Evolutionary conservation across 2,329 filamentous ascomycete genomes (phyloP).

Genomic region (Aspergillus novoparasiticus): DNA sequence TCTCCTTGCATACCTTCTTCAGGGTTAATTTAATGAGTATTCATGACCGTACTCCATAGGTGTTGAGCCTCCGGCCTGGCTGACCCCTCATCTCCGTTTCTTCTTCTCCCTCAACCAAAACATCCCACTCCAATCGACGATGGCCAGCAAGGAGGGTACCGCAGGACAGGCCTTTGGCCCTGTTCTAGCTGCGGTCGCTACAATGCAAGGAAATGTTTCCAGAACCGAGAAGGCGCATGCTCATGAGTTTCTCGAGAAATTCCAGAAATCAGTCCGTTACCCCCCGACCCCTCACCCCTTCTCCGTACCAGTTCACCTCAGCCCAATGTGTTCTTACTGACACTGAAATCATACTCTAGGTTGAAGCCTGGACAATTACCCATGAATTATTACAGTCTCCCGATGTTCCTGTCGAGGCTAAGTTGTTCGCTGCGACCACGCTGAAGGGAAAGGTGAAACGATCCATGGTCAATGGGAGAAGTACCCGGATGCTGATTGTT

Average conservation of each 20-base stretch:
- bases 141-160: constrained; percentile 68
- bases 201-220: constrained; percentile 83
- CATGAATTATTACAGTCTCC: constrained; percentile 80
- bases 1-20: constrained; percentile 13
- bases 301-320: background rate
- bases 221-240: constrained; percentile 83
- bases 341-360: constrained; percentile 51
- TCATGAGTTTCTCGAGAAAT: constrained; percentile 87
- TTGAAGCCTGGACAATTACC: constrained; percentile 87
- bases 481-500: constrained; percentile 27
- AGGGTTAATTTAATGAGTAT: constrained; percentile 25
- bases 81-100: constrained; percentile 26
- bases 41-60: constrained; percentile 23
- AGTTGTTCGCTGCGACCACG: constrained; percentile 94
- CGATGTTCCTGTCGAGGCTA: constrained; percentile 77
- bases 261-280: constrained; percentile 90
- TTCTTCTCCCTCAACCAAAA: constrained; percentile 25
- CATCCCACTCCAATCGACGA: constrained; percentile 45
- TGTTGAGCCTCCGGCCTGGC: constrained; percentile 30
- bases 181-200: constrained; percentile 83
- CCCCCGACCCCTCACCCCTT: constrained; percentile 20
- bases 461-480: constrained; percentile 7
- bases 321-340: constrained; percentile 6
- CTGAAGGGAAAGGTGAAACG: constrained; percentile 88
- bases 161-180: constrained; percentile 74